A percentile compares a stretch with the other conserved stretches of the same genome.
These are phyloP conservation scores for Isabelozyma gotoi DNA, from an alignment of 805 yeast species.

Conservation along the genomic window DNA sequence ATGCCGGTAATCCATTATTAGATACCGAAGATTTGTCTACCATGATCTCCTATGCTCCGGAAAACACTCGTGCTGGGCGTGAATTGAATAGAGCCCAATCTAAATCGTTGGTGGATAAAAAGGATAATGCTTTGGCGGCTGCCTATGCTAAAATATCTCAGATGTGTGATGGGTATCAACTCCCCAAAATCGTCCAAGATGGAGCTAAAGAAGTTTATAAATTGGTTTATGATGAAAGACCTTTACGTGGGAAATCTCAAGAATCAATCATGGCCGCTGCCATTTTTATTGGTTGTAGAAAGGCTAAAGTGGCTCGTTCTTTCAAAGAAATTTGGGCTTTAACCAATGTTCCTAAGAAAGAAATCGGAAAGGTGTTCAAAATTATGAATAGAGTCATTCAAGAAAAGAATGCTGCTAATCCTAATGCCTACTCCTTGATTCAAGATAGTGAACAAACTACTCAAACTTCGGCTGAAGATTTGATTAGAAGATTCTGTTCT, in stretches of 20 bases:
- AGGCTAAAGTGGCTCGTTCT: slow-evolving; percentile 90
- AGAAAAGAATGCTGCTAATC: slow-evolving; percentile 54
- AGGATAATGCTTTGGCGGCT: slow-evolving; percentile 81
- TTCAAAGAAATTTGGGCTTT: slow-evolving; percentile 95
- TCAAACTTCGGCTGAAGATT: slow-evolving; percentile 90
- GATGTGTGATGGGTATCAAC: slow-evolving; percentile 94
- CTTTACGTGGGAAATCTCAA: slow-evolving; percentile 85
- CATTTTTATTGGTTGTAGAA: slow-evolving; percentile 89
- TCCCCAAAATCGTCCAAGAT: slow-evolving; percentile 94
- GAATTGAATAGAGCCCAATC: slow-evolving; percentile 90
- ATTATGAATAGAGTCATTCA: slow-evolving; percentile 64
- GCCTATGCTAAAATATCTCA: slow-evolving; percentile 91
- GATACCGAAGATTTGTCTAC: slow-evolving; percentile 93
- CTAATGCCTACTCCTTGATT: slow-evolving; percentile 37
- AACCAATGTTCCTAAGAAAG: slow-evolving; percentile 90
- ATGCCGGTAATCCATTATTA: slow-evolving; percentile 87
- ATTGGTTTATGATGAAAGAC: slow-evolving; percentile 81
- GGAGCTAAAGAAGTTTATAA: slow-evolving; percentile 97
- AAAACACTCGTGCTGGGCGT: slow-evolving; percentile 81
- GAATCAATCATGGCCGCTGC: slow-evolving; percentile 97
- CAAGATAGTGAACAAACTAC: slow-evolving; percentile 63
- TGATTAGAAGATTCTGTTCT: slow-evolving; percentile 94
- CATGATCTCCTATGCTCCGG: slow-evolving; percentile 83
- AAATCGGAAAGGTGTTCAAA: slow-evolving; percentile 88
- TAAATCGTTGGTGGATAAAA: slow-evolving; percentile 79